Evolutionary conservation across 768 basidiomycete species (phyloP).

Genomic region (Tephrocybe sp.): DNA sequence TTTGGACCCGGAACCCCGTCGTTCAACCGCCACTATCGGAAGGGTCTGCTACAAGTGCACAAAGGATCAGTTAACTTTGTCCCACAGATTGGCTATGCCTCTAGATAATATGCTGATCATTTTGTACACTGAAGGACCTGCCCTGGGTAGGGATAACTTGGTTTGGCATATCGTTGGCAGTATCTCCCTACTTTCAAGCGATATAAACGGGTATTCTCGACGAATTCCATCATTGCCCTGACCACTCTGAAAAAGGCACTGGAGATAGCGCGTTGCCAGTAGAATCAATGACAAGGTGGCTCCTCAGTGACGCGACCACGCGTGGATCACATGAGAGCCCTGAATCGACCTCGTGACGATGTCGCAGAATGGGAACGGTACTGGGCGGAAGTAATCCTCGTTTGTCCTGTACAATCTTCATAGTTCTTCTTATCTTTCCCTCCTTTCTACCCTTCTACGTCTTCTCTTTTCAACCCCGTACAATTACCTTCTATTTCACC

Average conservation of each 20-base stretch:
- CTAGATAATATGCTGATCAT: background rate
- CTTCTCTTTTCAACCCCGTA: slow-evolving; percentile 9
- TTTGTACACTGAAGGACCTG: background rate
- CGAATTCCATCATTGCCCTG: background rate
- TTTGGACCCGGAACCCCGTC: background rate
- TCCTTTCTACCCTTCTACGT: slow-evolving; percentile 12
- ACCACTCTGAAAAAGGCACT: too few relatives aligned
- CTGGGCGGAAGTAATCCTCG: slow-evolving; percentile 28
- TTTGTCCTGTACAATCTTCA: slow-evolving; percentile 21
- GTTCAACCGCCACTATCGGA: background rate
- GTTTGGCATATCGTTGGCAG: background rate
- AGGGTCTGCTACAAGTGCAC: background rate
- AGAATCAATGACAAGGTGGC: too few relatives aligned
- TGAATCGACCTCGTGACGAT: slow-evolving; percentile 14
- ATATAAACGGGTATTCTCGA: background rate
- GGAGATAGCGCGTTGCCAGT: too few relatives aligned
- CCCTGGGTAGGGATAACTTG: background rate
- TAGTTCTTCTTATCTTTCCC: slow-evolving; percentile 6
- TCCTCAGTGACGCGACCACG: too few relatives aligned
- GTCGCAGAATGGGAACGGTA: slow-evolving; percentile 17
- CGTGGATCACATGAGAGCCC: slow-evolving; percentile 6
- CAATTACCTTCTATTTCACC: slow-evolving; percentile 12
- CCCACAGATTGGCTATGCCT: background rate
- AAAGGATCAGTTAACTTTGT: background rate
- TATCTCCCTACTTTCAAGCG: background rate